phyloP scores from a whole-genome alignment of 1,284 basidiomycete species.

The Thelephora terrestris region DNA sequence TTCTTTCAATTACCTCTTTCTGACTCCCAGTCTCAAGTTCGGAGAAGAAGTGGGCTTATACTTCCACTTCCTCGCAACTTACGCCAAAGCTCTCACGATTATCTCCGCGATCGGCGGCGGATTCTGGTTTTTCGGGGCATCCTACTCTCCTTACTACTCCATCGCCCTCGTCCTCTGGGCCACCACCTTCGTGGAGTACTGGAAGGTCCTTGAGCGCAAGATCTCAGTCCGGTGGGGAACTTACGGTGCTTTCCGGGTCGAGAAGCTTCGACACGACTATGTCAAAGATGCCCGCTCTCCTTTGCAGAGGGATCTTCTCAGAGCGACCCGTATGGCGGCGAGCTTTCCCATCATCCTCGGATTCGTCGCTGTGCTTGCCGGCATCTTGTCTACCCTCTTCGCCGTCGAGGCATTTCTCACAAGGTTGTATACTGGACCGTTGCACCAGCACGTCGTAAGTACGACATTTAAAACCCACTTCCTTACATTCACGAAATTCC shows the following conservation, averaged over 20 bases:
- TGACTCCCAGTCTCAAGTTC: constrained; percentile 41
- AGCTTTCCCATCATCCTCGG: constrained; percentile 72
- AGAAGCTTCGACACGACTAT: constrained; percentile 65
- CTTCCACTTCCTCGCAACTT: constrained; percentile 80
- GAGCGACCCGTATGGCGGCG: constrained; percentile 44
- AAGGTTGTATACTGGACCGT: constrained; percentile 79
- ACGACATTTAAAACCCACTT: background rate
- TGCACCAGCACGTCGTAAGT: constrained; percentile 66
- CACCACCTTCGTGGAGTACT: constrained; percentile 79
- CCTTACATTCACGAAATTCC: constrained; percentile 1
- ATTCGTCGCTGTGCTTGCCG: constrained; percentile 65
- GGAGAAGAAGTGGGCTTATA: constrained; percentile 87
- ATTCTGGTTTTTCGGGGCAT: constrained; percentile 54
- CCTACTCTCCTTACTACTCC: constrained; percentile 77
- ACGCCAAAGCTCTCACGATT: constrained; percentile 68
- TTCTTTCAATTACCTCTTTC: background rate
- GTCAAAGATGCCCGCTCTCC: constrained; percentile 28
- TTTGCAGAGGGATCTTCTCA: constrained; percentile 39
- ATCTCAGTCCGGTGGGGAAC: constrained; percentile 77
- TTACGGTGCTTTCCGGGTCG: constrained; percentile 66
- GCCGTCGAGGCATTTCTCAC: constrained; percentile 84
- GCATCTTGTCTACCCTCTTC: constrained; percentile 72
- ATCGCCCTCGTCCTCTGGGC: constrained; percentile 71
- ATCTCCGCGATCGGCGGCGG: constrained; percentile 52
- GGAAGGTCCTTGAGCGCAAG: constrained; percentile 76